A percentile compares a stretch with the other conserved stretches of the same genome.
These are phyloP conservation scores for Chimonanthus praecox DNA, from an alignment of 164 flowering plant species.

Conservation along the genomic window DNA sequence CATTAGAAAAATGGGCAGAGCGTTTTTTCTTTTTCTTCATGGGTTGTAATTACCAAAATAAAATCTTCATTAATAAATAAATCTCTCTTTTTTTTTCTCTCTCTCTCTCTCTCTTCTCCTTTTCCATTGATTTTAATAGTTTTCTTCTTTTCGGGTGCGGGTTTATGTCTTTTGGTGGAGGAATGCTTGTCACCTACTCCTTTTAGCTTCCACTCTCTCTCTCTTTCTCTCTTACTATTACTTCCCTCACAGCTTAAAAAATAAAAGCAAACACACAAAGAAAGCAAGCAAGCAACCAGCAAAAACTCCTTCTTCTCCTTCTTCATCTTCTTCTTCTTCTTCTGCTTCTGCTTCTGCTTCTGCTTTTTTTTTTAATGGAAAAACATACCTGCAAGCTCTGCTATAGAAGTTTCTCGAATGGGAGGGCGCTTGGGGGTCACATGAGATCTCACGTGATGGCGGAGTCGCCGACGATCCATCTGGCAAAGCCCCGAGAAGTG, in stretches of 20 bases:
- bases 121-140: not conserved
- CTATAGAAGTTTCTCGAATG: slow-evolving; percentile 60
- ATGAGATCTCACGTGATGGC: slow-evolving; percentile 80
- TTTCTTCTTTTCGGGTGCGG: slow-evolving; percentile 10
- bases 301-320: not conserved
- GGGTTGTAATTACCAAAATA: slow-evolving; percentile 3
- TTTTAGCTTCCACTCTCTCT: slow-evolving; percentile 25
- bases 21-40: not conserved
- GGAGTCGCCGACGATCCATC: slow-evolving; percentile 16
- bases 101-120: not conserved
- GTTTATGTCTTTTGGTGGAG: slow-evolving; percentile 35
- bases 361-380: slow-evolving; percentile 1
- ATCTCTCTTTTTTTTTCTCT: too few relatives aligned
- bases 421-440: slow-evolving; percentile 91
- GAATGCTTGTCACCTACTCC: slow-evolving; percentile 77
- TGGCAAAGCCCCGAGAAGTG: slow-evolving; percentile 20
- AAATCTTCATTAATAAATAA: not conserved
- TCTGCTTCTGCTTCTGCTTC: slow-evolving; percentile 13
- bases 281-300: not conserved
- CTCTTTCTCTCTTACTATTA: slow-evolving; percentile 3
- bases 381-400: slow-evolving; percentile 76
- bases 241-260: not conserved
- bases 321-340: slow-evolving; percentile 1
- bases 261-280: slow-evolving; percentile 5
- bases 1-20: not conserved